A percentile compares a stretch with the other conserved stretches of the same genome.
phyloP scores from a whole-genome alignment of 2,329 filamentous ascomycete species.

The Alternaria novae-zelandiae region DNA sequence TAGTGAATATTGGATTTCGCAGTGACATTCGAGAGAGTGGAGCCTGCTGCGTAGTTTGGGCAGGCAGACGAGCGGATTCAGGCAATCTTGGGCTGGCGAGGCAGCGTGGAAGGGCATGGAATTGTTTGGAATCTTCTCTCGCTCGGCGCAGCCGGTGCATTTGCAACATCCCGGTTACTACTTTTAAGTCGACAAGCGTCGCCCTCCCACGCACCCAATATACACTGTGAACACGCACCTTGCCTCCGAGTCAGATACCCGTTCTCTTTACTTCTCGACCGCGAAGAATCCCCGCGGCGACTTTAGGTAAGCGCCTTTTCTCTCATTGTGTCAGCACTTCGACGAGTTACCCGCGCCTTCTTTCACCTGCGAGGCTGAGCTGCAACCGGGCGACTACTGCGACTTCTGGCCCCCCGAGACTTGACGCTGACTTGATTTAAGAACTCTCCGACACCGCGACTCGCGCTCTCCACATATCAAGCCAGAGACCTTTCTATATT shows the following conservation, averaged over 20 bases:
- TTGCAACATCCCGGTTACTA: conserved; percentile 41
- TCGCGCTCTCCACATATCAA: conserved; percentile 8
- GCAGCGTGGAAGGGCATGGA: conserved; percentile 43
- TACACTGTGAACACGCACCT: conserved; percentile 7
- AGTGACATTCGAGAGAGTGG: background rate
- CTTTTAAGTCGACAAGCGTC: conserved; percentile 42
- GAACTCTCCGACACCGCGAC: conserved; percentile 4
- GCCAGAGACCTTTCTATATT: conserved; percentile 8
- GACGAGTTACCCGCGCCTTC: conserved; percentile 13
- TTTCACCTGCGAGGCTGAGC: conserved; percentile 24
- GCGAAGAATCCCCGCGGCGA: conserved; percentile 10
- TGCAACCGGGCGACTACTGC: conserved; percentile 16
- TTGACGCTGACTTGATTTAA: conserved; percentile 25
- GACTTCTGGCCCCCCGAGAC: conserved; percentile 10
- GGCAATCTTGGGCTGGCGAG: conserved; percentile 33
- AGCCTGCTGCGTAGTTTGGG: background rate
- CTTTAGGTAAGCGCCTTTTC: conserved; percentile 27
- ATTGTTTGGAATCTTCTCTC: conserved; percentile 44
- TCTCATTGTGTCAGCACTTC: conserved; percentile 1
- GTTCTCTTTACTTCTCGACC: background rate
- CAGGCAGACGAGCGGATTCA: conserved; percentile 3
- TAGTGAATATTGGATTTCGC: background rate
- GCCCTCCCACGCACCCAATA: conserved; percentile 22
- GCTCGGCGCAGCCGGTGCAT: conserved; percentile 43
- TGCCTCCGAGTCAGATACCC: conserved; percentile 14